Base-by-base conservation (phyloP, 345 rosid genomes). In the Lepidium aucheri region DNA sequence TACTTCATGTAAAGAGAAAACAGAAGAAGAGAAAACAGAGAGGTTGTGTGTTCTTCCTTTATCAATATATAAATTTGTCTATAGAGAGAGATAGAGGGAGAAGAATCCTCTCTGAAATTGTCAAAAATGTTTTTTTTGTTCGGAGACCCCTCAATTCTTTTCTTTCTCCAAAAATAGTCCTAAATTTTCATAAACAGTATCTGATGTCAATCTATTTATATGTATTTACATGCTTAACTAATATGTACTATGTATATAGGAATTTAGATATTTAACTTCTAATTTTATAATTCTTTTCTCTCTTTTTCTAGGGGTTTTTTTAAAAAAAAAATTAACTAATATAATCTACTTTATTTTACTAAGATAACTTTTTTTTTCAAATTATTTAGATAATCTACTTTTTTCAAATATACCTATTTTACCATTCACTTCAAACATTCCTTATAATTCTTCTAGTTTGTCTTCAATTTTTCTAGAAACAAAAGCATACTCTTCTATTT, bases 1-100 rank as follows among this genome's bases (percentile, higher is more conserved):
- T 94, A 94, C 76, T 94, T 90, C 77, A 90, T 94, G 99, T 94
- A 90, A 77, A 82, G 72, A 44, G 36, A 69, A 15, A 18, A 18
- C 39, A 18, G 3, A 69, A 60, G 36, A 30, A 67, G 13, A 66
- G 35, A n/a, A 20, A 20, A 20, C 32, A 64, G 38, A 60, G 60
- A 51, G 11, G 40, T 17, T 32, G 20, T 45, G 43, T 47, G 35
- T 53, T 52, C 9, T 40, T 14, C 33, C 26, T 38, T 63, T 0
- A 11, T 53, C 34, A 9, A 33, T 16, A 55, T 9, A 69, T 30
- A 40, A 46, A 14, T 30, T 44, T 20, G 13, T 56, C 49, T 56
- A 67, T 32, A 67, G 65, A 36, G 72, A 45, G 26, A 12, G 20
- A 47, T 9, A 60, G 30, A 63, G 47, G 38, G 9, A 52, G n/a